Base-by-base conservation (phyloP, 2,329 filamentous ascomycete genomes). In the Colletotrichum australisinense region DNA sequence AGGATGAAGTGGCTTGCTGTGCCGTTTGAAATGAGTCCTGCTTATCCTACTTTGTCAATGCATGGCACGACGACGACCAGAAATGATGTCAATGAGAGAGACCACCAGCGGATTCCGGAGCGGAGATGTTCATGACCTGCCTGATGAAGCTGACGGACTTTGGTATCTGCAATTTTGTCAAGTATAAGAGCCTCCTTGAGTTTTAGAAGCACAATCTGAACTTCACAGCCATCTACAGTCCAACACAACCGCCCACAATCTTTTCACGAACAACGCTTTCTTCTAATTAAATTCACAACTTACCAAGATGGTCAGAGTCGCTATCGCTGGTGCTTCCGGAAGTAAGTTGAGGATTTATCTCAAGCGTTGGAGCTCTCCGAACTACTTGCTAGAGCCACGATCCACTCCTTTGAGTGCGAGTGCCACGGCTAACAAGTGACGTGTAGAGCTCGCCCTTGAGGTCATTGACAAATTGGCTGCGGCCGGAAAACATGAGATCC, bases 401-500 rank as follows among this genome's bases (percentile, higher is more conserved):
- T 19, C 19, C 42, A 19, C 16, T 8, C 16, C 19, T 46, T 7
- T 46, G 42, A n/a, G 42, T n/a, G 16, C 19, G 19, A 63, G 14
- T 42, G 4, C 1, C 35, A 42, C 8, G 12, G 12, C 28, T 75
- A 30, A 72, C 28, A 16, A 53, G 7, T 3, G 6, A 2, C n/a
- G 0, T 11, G 1, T 24, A 77, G 77, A 75, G 30, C 63, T 79
- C 16, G 76, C 76, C 1, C 67, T 73, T 3, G 76, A 77, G 38
- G 63, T 78, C 12, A 68, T 77, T 8, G 76, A 79, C 26, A 72
- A 57, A 5, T 66, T 79, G 1, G 66, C 74, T 1, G 74, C 59
- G 7, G 53, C 62, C 8, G 26, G 67, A 3, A 76, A 75, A n/a
- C 77, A 79, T 49, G 74, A 78, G 11, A 72, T 77, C 0, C 78